phyloP scores from a whole-genome alignment of 1,284 basidiomycete genomes.

The Polyporus tsugae region DNA sequence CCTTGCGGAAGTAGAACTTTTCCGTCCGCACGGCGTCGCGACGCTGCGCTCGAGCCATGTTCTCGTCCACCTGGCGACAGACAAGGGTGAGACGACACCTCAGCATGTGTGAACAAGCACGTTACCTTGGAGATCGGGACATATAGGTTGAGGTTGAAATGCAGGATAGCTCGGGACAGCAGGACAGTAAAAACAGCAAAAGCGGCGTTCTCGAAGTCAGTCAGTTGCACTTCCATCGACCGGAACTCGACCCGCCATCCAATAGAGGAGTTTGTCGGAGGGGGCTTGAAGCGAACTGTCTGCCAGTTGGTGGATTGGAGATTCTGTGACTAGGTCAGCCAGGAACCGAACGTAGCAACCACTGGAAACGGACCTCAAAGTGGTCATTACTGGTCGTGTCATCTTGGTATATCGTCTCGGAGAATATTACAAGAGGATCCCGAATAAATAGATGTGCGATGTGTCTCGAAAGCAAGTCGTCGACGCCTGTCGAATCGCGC shows the following conservation, averaged over 20 bases:
- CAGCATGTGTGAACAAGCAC: background rate
- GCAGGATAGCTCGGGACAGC: constrained; percentile 92
- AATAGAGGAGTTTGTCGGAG: constrained; percentile 89
- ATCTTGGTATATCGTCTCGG: constrained; percentile 94
- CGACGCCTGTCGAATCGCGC: constrained; percentile 69
- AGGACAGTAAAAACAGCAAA: constrained; percentile 96
- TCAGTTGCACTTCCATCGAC: constrained; percentile 98
- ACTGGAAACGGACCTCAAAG: constrained; percentile 77
- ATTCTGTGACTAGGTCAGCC: constrained; percentile 61
- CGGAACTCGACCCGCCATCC: constrained; percentile 99
- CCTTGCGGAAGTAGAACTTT: constrained; percentile 92
- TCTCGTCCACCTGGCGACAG: constrained; percentile 86
- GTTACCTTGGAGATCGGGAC: constrained; percentile 94
- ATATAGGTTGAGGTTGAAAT: constrained; percentile 94
- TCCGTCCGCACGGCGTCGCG: constrained; percentile 80
- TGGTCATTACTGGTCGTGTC: constrained; percentile 91
- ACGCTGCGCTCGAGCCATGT: constrained; percentile 91
- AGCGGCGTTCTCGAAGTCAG: constrained; percentile 99
- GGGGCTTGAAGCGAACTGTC: constrained; percentile 98
- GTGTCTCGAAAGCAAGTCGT: constrained; percentile 89
- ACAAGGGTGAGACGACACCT: background rate
- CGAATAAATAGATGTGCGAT: constrained; percentile 97
- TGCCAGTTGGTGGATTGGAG: constrained; percentile 99
- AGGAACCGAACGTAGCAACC: too few relatives aligned
- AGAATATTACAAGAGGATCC: constrained; percentile 96